Evolutionary conservation across 805 yeast genomes (phyloP).

Genomic region (Metschnikowia orientalis): DNA sequence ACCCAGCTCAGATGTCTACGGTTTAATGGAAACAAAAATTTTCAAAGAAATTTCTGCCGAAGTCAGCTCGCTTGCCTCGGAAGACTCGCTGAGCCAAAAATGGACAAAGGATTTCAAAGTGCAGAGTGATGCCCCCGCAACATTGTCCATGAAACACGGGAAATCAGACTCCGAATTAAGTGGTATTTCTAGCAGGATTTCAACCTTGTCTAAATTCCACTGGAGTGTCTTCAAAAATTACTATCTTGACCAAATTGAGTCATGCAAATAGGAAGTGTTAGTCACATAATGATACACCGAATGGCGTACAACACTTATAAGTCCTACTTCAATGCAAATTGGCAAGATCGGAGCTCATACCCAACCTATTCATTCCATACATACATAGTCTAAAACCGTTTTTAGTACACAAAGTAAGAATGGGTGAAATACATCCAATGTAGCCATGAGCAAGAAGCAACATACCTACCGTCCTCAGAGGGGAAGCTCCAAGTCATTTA

Average conservation of each 20-base stretch:
- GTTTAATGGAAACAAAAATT: conserved; percentile 64
- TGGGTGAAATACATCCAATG: too few species aligned
- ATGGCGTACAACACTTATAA: too few species aligned
- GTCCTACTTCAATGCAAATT: too few species aligned
- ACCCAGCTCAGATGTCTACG: conserved; percentile 73
- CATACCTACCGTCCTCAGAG: conserved; percentile 3
- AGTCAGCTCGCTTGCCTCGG: neutral
- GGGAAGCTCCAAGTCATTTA: conserved; percentile 15
- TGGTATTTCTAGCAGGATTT: conserved; percentile 54
- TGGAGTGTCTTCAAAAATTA: conserved; percentile 78
- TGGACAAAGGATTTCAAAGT: conserved; percentile 6
- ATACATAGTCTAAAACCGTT: too few species aligned
- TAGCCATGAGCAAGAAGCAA: too few species aligned
- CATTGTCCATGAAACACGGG: conserved; percentile 8
- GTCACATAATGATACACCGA: too few species aligned
- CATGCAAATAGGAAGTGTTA: neutral
- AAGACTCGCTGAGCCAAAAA: conserved; percentile 2
- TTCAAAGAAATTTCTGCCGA: conserved; percentile 37
- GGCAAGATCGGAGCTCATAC: too few species aligned
- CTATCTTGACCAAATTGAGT: conserved; percentile 42
- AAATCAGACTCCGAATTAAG: conserved; percentile 44
- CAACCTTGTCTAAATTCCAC: conserved; percentile 69
- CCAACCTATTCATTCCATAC: too few species aligned
- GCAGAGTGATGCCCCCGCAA: conserved; percentile 4
- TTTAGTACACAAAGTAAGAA: too few species aligned